Conservation (phyloP, 208 protist species). For the Porcisia hertigi region DNA sequence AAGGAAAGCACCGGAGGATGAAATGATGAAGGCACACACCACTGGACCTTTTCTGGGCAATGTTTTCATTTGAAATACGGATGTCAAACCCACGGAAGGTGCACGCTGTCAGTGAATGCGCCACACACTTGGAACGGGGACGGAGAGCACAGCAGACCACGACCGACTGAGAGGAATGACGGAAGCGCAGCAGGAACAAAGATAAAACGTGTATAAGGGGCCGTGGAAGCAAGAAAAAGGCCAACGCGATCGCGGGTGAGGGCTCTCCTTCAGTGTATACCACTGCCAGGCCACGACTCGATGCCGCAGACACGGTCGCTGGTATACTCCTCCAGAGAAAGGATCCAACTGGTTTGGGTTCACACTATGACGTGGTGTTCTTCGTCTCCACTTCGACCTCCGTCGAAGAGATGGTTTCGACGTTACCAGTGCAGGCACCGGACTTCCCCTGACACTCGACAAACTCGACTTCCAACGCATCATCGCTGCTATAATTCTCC, state of each 20-base stretch:
- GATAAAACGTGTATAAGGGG: background rate
- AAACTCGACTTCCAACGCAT: constrained; percentile 86
- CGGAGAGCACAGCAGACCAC: background rate
- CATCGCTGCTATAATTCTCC: constrained; percentile 71
- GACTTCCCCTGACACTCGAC: constrained; percentile 48
- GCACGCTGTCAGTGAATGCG: too few species aligned
- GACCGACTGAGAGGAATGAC: background rate
- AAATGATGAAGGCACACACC: background rate
- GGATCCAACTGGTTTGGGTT: background rate
- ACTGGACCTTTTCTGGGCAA: too few species aligned
- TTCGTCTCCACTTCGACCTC: constrained; percentile 55
- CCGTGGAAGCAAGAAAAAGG: background rate
- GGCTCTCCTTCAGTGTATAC: background rate
- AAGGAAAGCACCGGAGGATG: background rate
- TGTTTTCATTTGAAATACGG: too few species aligned
- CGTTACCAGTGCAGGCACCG: background rate
- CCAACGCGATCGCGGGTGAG: background rate
- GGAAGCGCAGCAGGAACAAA: background rate
- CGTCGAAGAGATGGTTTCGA: constrained; percentile 36
- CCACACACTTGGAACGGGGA: too few species aligned
- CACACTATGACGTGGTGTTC: background rate
- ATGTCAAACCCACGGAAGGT: too few species aligned
- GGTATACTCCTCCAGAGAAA: background rate
- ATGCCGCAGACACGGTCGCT: background rate
- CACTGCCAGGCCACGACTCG: background rate